These are phyloP conservation scores for Cenchrus fungigraminus DNA, from an alignment of 176 grass and related monocot species.

Conservation along the genomic window DNA sequence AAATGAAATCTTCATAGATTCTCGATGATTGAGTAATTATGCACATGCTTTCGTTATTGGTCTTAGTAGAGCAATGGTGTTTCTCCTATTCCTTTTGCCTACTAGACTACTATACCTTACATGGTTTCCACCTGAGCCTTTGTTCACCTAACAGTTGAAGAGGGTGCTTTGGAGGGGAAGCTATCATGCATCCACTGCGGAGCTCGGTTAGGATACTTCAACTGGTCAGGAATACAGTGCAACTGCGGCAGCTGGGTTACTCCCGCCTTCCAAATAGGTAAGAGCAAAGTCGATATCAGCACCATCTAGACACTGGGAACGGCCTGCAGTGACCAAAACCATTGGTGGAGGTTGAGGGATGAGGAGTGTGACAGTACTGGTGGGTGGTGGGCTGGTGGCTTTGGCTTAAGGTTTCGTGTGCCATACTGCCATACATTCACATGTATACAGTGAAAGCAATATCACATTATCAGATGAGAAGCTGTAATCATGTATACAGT, in stretches of 20 bases:
- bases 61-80: not conserved
- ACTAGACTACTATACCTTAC: not conserved
- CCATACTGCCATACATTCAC: not conserved
- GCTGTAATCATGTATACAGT: not conserved
- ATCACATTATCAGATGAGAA: not conserved
- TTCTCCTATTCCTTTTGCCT: not conserved
- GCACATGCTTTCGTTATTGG: not conserved
- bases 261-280: constrained; percentile 88
- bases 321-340: not conserved
- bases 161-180: constrained; percentile 91
- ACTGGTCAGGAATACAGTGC: constrained; percentile 94
- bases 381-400: not conserved
- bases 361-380: not conserved
- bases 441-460: not conserved
- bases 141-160: constrained; percentile 70
- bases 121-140: constrained; percentile 7
- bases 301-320: constrained; percentile 1
- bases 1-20: not conserved
- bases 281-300: constrained; percentile 90
- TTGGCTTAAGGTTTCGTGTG: not conserved
- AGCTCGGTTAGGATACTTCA: constrained; percentile 83
- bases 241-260: constrained; percentile 94
- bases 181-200: constrained; percentile 82
- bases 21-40: not conserved
- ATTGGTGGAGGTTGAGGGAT: not conserved